These are phyloP conservation scores for Podospora pseudocomata DNA, from an alignment of 495 filamentous ascomycete genomes.

Conservation along the genomic window DNA sequence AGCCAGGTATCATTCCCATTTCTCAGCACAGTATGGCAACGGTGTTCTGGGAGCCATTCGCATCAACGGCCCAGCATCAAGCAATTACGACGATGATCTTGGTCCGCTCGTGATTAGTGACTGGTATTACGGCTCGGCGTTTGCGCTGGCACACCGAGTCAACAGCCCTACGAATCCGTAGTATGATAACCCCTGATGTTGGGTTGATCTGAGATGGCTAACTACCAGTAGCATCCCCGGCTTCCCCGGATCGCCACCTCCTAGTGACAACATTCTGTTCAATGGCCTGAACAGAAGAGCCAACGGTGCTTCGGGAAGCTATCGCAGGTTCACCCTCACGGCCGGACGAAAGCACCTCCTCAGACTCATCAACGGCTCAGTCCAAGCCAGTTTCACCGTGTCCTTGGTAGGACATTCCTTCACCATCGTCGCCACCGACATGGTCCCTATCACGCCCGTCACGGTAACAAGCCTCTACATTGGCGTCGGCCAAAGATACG, in stretches of 20 bases:
- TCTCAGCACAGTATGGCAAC: constrained; percentile 51
- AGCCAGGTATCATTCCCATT: constrained; percentile 54
- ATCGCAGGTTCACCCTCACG: constrained; percentile 35
- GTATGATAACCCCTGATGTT: not conserved
- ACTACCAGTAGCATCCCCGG: constrained; percentile 21
- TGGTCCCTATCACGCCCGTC: constrained; percentile 50
- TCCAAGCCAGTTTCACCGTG: constrained; percentile 50
- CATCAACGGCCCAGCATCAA: constrained; percentile 53
- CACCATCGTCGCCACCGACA: constrained; percentile 50
- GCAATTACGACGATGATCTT: constrained; percentile 52
- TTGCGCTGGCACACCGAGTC: constrained; percentile 20
- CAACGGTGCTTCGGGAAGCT: constrained; percentile 30
- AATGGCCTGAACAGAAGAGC: constrained; percentile 41
- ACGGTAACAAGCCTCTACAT: constrained; percentile 46
- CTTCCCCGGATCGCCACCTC: constrained; percentile 32
- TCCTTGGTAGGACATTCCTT: constrained; percentile 52
- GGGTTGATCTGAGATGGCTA: not conserved
- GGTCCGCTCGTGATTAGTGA: constrained; percentile 44
- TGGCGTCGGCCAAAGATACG: constrained; percentile 66
- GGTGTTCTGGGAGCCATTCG: constrained; percentile 50
- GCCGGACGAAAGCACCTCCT: constrained; percentile 49
- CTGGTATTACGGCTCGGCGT: constrained; percentile 38
- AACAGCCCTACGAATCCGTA: constrained; percentile 28
- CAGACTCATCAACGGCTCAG: constrained; percentile 54
- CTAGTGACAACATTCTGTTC: constrained; percentile 33